Conservation (phyloP, 176 grass and related monocot species). For the Urochloa ruziziensis region DNA sequence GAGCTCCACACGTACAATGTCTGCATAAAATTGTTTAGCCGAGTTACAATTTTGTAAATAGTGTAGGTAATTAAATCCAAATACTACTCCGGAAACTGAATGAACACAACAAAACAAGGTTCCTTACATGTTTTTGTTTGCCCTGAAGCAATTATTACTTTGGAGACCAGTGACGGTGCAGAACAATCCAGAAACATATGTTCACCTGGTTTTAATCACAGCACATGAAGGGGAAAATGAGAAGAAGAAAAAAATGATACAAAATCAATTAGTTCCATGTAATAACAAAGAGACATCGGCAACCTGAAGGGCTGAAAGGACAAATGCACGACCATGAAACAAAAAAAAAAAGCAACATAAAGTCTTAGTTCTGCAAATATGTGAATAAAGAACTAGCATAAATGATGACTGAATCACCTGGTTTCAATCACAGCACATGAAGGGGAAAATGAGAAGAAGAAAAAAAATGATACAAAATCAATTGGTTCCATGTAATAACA, state of each 20-base stretch:
- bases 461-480: conserved; percentile 9
- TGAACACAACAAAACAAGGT: conserved; percentile 1
- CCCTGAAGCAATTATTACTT: conserved; percentile 69
- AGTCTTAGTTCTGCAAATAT: neutral
- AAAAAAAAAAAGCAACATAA: conserved; percentile 8
- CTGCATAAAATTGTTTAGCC: conserved; percentile 42
- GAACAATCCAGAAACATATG: conserved; percentile 70
- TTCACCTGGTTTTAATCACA: conserved; percentile 65
- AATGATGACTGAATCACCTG: conserved; percentile 85
- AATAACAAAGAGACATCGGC: neutral
- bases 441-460: conserved; percentile 15
- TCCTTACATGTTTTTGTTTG: conserved; percentile 89
- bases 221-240: conserved; percentile 21
- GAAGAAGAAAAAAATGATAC: conserved; percentile 5
- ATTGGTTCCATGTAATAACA: neutral
- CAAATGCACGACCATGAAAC: neutral
- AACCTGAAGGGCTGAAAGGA: neutral
- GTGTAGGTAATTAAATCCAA: neutral
- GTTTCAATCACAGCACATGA: conserved; percentile 30
- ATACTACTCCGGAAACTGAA: neutral
- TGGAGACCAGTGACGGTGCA: conserved; percentile 65
- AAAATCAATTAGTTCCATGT: neutral
- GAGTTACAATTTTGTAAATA: conserved; percentile 11
- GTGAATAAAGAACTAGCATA: neutral
- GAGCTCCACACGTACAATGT: conserved; percentile 74